Evolutionary conservation across 768 basidiomycete species (phyloP).

Genomic region (Amyloporia xantha): DNA sequence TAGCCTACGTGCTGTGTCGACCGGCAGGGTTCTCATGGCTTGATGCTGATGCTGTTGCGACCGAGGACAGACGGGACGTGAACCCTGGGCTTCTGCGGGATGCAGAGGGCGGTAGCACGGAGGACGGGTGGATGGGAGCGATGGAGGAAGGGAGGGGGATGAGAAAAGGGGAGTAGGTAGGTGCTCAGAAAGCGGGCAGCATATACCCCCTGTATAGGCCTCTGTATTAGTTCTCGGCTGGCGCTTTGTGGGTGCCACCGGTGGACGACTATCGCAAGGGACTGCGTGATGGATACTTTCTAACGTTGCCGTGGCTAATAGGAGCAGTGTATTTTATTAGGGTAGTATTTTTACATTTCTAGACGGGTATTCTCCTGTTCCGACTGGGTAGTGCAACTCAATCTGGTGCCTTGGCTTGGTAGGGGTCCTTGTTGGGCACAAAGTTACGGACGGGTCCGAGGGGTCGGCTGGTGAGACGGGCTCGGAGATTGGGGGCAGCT

Average conservation of each 20-base stretch:
- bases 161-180: background rate
- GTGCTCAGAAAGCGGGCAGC: too few relatives aligned
- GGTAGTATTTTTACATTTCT: background rate
- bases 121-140: conserved; percentile 17
- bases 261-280: background rate
- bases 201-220: too few relatives aligned
- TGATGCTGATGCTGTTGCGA: conserved; percentile 49
- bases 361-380: too few relatives aligned
- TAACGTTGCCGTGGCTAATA: too few relatives aligned
- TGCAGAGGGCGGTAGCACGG: conserved; percentile 21
- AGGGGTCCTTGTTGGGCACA: background rate
- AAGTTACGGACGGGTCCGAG: background rate
- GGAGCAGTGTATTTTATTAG: background rate
- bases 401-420: conserved; percentile 3
- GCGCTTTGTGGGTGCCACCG: too few relatives aligned
- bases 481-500: background rate
- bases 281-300: too few relatives aligned
- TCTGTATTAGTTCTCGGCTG: too few relatives aligned
- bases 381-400: background rate
- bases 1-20: conserved; percentile 71
- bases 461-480: background rate
- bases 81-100: conserved; percentile 57
- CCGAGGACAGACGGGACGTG: conserved; percentile 65
- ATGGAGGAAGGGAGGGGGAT: conserved; percentile 15
- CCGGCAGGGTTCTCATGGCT: conserved; percentile 81